Evolutionary conservation across 352 stramenopile species (phyloP).

Genomic region (Globisporangium abappressorium): DNA sequence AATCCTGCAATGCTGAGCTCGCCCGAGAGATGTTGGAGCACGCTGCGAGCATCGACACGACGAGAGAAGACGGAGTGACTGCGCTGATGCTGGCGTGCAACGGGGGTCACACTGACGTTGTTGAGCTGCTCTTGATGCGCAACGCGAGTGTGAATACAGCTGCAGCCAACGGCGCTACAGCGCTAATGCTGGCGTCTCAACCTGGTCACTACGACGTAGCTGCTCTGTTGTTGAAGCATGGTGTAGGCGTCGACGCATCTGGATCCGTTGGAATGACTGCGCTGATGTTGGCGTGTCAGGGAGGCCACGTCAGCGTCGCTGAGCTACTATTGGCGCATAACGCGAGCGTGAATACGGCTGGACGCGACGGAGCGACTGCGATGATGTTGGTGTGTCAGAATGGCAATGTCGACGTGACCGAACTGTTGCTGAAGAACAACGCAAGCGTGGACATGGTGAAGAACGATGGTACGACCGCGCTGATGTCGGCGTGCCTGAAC

Average conservation of each 20-base stretch:
- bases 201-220: neutral
- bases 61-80: neutral
- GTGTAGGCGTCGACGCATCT: neutral
- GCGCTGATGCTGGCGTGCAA: slow-evolving; percentile 5
- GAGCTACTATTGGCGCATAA: neutral
- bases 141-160: neutral
- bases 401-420: neutral
- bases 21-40: neutral
- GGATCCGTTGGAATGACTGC: neutral
- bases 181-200: neutral
- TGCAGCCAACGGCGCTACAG: neutral
- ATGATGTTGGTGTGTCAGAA: neutral
- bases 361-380: no score
- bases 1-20: neutral
- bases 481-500: neutral
- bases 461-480: neutral
- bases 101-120: neutral
- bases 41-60: neutral
- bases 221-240: neutral
- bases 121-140: neutral
- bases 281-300: neutral
- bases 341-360: neutral
- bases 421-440: neutral
- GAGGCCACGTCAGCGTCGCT: neutral
- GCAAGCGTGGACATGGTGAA: neutral